Percentiles rank a stretch among this genome's conserved stretches.
phyloP scores from a whole-genome alignment of 495 filamentous ascomycete genomes.

The Penicillium simplicissimum region DNA sequence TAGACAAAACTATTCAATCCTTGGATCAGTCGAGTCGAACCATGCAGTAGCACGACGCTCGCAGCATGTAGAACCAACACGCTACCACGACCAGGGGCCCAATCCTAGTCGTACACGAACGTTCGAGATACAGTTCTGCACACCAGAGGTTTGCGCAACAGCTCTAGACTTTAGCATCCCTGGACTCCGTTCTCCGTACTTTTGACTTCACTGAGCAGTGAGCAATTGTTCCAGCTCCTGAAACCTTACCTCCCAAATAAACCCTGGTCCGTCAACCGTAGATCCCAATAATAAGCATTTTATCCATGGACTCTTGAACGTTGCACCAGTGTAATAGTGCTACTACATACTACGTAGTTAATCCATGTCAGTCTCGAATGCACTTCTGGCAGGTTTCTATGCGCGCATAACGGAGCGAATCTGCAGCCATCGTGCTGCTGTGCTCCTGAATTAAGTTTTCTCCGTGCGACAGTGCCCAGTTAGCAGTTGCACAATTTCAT shows the following conservation, averaged over 20 bases:
- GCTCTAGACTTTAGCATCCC: neutral
- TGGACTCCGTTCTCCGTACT: neutral
- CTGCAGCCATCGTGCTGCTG: neutral
- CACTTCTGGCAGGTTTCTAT: constrained; percentile 2
- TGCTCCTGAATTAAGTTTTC: neutral
- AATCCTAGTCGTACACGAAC: neutral
- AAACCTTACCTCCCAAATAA: neutral
- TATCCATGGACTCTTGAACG: neutral
- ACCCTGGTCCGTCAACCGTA: constrained; percentile 1
- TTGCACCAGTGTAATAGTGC: neutral
- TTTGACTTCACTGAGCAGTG: neutral
- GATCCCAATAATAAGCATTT: neutral
- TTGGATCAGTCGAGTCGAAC: neutral
- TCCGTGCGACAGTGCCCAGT: neutral
- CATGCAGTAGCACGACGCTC: neutral
- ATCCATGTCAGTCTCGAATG: constrained; percentile 1
- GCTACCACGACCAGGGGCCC: neutral
- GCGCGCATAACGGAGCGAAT: neutral
- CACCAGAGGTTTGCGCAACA: neutral
- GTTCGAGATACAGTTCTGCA: constrained; percentile 6
- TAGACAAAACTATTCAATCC: neutral
- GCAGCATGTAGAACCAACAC: neutral
- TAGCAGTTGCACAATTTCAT: neutral
- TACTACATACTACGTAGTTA: neutral
- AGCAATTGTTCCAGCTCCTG: neutral